phyloP scores from a whole-genome alignment of 257 asterid genomes.

The Scutellaria barbata region DNA sequence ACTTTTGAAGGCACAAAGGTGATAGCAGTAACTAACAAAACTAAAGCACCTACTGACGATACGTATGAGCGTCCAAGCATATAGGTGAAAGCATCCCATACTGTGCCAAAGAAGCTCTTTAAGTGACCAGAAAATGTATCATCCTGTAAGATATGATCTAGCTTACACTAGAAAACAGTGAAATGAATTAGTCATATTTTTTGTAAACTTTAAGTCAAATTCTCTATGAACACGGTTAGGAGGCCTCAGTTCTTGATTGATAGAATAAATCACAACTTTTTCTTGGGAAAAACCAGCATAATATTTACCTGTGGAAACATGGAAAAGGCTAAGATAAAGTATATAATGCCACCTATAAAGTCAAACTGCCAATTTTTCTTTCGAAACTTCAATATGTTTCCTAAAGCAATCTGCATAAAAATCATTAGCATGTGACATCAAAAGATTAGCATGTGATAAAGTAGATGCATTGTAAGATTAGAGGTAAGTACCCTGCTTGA shows the following conservation, averaged over 20 bases:
- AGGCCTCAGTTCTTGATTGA: slow-evolving; percentile 3
- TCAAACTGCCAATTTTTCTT: slow-evolving; percentile 99
- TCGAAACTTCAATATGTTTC: slow-evolving; percentile 94
- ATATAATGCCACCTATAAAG: slow-evolving; percentile 91
- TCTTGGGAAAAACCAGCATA: slow-evolving; percentile 17
- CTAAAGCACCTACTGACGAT: slow-evolving; percentile 78
- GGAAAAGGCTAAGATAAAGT: slow-evolving; percentile 82
- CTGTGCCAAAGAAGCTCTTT: slow-evolving; percentile 80
- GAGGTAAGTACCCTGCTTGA: slow-evolving; percentile 80
- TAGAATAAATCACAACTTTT: slow-evolving; percentile 14
- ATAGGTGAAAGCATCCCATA: slow-evolving; percentile 77
- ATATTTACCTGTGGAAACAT: slow-evolving; percentile 92
- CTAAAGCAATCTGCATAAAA: slow-evolving; percentile 88
- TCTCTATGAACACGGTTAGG: background rate
- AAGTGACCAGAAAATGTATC: slow-evolving; percentile 83
- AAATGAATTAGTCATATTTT: slow-evolving; percentile 36
- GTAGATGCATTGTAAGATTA: slow-evolving; percentile 1
- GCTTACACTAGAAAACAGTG: slow-evolving; percentile 73
- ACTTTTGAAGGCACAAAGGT: slow-evolving; percentile 86
- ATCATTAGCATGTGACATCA: slow-evolving; percentile 14
- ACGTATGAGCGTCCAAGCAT: slow-evolving; percentile 82
- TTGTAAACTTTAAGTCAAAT: background rate
- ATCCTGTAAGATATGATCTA: slow-evolving; percentile 86
- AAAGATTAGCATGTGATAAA: slow-evolving; percentile 20
- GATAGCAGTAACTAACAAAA: slow-evolving; percentile 66